A percentile compares a stretch with the other conserved stretches of the same genome.
These are phyloP conservation scores for Aspergillus sp. DNA, from an alignment of 2,329 filamentous ascomycete species.

Conservation along the genomic window DNA sequence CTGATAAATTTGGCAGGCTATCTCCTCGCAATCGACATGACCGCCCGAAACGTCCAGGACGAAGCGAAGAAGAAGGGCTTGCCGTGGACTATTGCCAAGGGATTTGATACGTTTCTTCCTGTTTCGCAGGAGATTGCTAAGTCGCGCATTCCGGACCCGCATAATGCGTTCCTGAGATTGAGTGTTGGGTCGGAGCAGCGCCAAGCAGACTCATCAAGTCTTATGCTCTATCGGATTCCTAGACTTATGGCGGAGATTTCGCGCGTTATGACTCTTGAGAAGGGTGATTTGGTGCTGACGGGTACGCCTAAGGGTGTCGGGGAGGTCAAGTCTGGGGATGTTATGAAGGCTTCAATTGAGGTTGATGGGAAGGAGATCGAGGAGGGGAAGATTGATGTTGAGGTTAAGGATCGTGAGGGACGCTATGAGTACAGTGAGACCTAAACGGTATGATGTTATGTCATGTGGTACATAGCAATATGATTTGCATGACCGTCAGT, in stretches of 20 bases:
- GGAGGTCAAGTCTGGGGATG: constrained; percentile 73
- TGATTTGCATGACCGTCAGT: background rate
- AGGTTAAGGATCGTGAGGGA: constrained; percentile 69
- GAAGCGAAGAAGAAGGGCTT: constrained; percentile 96
- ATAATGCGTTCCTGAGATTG: constrained; percentile 79
- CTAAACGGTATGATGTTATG: constrained; percentile 24
- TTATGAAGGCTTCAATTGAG: constrained; percentile 76
- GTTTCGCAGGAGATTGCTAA: constrained; percentile 77
- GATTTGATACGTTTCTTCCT: constrained; percentile 95
- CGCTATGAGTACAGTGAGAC: constrained; percentile 72
- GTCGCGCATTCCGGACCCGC: constrained; percentile 72
- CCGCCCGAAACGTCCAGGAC: constrained; percentile 87
- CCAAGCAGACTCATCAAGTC: constrained; percentile 81
- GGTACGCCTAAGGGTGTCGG: constrained; percentile 96
- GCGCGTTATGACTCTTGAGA: constrained; percentile 86
- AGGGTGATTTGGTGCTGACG: constrained; percentile 90
- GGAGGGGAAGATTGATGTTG: constrained; percentile 76
- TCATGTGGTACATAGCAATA: constrained; percentile 3
- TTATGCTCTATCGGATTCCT: constrained; percentile 92
- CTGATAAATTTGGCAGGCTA: constrained; percentile 53
- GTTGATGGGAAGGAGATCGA: constrained; percentile 75
- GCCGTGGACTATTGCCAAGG: constrained; percentile 93
- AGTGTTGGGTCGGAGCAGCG: constrained; percentile 70
- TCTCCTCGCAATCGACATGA: constrained; percentile 92
- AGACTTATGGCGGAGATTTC: constrained; percentile 85